Evolutionary conservation across 371 early-diverging fungal species (phyloP).

Genomic region (Dentiscutata heterogama): DNA sequence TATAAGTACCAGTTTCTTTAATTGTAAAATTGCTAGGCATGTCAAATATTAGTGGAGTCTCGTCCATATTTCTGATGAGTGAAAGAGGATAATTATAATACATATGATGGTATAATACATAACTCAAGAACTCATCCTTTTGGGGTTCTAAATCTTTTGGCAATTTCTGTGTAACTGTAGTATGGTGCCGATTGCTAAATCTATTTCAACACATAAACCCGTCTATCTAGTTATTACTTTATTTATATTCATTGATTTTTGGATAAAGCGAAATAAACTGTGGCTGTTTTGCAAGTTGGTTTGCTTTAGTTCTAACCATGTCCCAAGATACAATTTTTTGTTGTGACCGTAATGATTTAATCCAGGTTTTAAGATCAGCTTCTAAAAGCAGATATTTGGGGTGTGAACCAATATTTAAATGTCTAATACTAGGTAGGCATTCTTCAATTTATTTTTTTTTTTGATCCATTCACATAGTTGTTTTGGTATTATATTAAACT

Average conservation of each 20-base stretch:
- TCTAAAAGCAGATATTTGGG: neutral
- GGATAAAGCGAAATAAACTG: neutral
- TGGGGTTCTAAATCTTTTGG: too few relatives aligned
- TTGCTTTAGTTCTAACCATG: neutral
- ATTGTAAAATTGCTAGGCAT: too few relatives aligned
- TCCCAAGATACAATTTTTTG: neutral
- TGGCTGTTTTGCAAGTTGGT: neutral
- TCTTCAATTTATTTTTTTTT: neutral
- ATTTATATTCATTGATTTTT: neutral
- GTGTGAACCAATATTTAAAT: neutral
- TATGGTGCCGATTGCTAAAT: too few relatives aligned
- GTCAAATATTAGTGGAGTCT: too few relatives aligned
- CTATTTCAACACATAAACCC: too few relatives aligned
- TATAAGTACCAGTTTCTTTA: too few relatives aligned
- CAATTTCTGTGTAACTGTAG: too few relatives aligned
- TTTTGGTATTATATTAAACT: conserved; percentile 16
- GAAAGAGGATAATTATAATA: too few relatives aligned
- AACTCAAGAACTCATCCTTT: too few relatives aligned
- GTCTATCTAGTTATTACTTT: neutral
- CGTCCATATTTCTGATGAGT: too few relatives aligned
- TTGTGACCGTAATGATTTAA: neutral
- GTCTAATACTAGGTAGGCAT: neutral
- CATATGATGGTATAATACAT: too few relatives aligned
- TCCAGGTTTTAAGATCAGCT: neutral
- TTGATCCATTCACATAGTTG: neutral